Percentiles rank a stretch among this genome's conserved stretches.
Conservation (phyloP, 2,329 filamentous ascomycete species). For the Colletotrichum liriopes region DNA sequence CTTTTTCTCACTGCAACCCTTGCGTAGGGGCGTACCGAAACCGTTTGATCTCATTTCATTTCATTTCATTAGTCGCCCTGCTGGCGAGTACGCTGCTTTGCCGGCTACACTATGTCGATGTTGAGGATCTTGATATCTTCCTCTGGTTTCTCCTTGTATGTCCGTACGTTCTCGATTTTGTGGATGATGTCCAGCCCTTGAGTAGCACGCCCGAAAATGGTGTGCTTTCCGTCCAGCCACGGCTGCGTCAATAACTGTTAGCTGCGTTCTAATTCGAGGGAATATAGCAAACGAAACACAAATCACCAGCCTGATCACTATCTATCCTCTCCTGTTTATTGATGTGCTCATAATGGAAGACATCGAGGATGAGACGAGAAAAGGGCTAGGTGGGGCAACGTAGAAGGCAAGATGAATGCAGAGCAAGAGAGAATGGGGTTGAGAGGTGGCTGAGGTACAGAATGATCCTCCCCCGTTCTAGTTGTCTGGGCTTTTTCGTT, state of each 20-base stretch:
- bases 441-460: neutral
- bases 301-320: neutral
- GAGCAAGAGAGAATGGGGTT: neutral
- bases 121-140: conserved; percentile 98
- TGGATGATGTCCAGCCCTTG: conserved; percentile 95
- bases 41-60: conserved; percentile 23
- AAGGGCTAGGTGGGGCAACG: neutral
- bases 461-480: neutral
- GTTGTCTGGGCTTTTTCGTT: neutral
- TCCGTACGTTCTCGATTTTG: conserved; percentile 92
- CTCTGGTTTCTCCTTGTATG: conserved; percentile 92
- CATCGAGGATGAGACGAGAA: neutral
- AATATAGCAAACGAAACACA: neutral
- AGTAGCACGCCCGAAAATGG: conserved; percentile 92
- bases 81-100: conserved; percentile 3
- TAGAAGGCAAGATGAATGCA: too few relatives aligned
- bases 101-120: conserved; percentile 73
- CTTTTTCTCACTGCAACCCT: conserved; percentile 35
- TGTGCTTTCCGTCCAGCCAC: conserved; percentile 97
- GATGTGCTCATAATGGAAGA: neutral
- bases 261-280: conserved; percentile 6
- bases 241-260: conserved; percentile 63
- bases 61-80: conserved; percentile 20
- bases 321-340: too few relatives aligned
- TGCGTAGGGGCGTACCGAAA: conserved; percentile 22